Base-by-base conservation (phyloP, 371 early-diverging fungal species). In the Mortierella sp. region DNA sequence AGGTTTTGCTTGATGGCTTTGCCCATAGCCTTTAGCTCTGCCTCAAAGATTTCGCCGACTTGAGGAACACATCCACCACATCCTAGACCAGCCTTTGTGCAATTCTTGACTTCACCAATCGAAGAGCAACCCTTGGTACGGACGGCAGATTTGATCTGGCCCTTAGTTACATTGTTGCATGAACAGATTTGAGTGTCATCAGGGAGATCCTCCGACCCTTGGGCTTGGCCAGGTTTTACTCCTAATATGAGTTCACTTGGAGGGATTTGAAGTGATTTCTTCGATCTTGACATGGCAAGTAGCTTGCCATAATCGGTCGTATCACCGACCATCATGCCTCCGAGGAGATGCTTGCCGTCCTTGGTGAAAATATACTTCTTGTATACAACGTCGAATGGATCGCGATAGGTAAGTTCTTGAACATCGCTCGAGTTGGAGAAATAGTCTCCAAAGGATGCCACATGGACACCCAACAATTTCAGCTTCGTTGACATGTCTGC, bases 161-260 rank as follows among this genome's bases (percentile, higher is more conserved):
- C 89, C 74, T 92, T 92, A 60, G 89, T 87, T 65, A 92, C 84
- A 70, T 92, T 92, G 83, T 88, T 90, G 73, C 92, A 92, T 21
- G 92, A 92, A 70, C 92, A 92, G 58, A 92, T 86, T 65, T 92
- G 91, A 7, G 92, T 87, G 40, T 92, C 92, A 55, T 91, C 91
- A 11, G 90, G 89, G 10, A 92, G 74, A 43, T 91, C 85, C 15
- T 82, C 83, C 36, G 84, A 86, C 19, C 76, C 86, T 52, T 83
- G 81, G 13, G 73, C 83, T 63, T 73, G 72, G 10, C 82, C 86
- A 22, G 81, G 67, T 67, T 86, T 76, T 32, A 85, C 67, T 55
- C 91, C 90, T 13, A 90, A 72, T n/a, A 92, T 87, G 40, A 92
- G 81, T 68, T 92, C 89, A 53, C 86, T 73, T 33, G 92, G 90